phyloP scores from a whole-genome alignment of 306 rosid species.

The Lathyrus sativus region DNA sequence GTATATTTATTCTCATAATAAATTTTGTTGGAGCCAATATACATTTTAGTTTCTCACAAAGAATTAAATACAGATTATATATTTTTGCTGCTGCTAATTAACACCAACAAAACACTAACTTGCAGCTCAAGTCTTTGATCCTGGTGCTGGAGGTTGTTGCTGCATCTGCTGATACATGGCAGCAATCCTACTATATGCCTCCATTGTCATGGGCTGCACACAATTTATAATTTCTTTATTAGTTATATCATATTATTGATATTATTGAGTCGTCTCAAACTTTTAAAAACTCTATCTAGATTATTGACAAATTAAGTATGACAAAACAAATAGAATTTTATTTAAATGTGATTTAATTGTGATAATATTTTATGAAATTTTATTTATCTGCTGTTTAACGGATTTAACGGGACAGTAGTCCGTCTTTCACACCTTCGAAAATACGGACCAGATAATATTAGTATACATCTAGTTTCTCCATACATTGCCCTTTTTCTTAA shows the following conservation, averaged over 20 bases:
- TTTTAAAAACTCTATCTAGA: too few species aligned
- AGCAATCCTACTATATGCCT: slow-evolving; percentile 71
- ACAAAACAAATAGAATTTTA: too few species aligned
- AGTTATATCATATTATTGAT: neutral
- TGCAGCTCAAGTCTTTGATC: slow-evolving; percentile 57
- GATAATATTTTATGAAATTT: too few species aligned
- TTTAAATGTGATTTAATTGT: too few species aligned
- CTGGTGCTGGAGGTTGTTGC: slow-evolving; percentile 61
- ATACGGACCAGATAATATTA: too few species aligned
- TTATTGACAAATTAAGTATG: too few species aligned
- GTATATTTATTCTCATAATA: slow-evolving; percentile 19
- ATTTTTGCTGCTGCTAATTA: slow-evolving; percentile 25
- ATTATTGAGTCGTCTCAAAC: too few species aligned
- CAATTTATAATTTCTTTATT: neutral
- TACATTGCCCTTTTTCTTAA: neutral
- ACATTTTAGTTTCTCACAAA: slow-evolving; percentile 23
- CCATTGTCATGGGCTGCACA: slow-evolving; percentile 79
- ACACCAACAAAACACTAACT: neutral
- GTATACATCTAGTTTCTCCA: too few species aligned
- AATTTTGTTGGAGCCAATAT: slow-evolving; percentile 35
- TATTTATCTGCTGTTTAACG: too few species aligned
- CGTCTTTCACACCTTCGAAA: too few species aligned
- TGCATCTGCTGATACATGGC: slow-evolving; percentile 81
- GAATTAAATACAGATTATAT: slow-evolving; percentile 18
- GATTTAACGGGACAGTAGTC: too few species aligned